Evolutionary conservation across 768 basidiomycete genomes (phyloP), one percentile per base, ranked within the genome.

Genomic region (Lactarius deliciosus): DNA sequence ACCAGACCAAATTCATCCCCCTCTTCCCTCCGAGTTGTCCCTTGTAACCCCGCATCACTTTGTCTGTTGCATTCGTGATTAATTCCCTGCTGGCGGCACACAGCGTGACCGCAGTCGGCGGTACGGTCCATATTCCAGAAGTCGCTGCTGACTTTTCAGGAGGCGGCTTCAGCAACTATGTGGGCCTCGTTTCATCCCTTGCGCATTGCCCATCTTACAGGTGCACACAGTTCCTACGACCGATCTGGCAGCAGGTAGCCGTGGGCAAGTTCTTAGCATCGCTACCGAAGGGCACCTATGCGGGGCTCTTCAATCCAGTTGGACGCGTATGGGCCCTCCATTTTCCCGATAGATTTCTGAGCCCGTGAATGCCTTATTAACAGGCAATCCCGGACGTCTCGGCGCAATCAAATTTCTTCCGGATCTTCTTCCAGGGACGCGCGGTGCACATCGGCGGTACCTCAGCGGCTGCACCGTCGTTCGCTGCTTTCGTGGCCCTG

Each of bases 161-260:
- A 1, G 90, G 90, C 40, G 89, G 90, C 2, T 92, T 90, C 77
- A 89, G 88, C 71, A 79, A 89, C 68, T 83, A 85, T 59, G 88
- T 89, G 15, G 69, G 82, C 79, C 22, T 22, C 22, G 9, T 38
- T 34, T 22, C 2, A 5, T 22, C 34, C 54, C 18, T 41, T 13
- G 18, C 13, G 3, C 10, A 8, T 47, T 10, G 18, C n/a, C 13
- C 3, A 13, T 2, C 38, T 60, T 16, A 30, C 10, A 40, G 8
- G 22, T 36, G 9, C 34, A 16, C 45, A 10, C 56, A 86, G 84
- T 87, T 85, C 72, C 0, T 68, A n/a, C 81, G 81, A 25, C 87
- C 88, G 4, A 0, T 13, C 0, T 88, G 86, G 70, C 88, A 89
- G 70, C 65, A 81, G 0, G 32, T n/a, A 2, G 80, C 76, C 9